Evolutionary conservation across 176 grass and related monocot genomes (phyloP), one percentile per base, ranked within the genome.

Genomic region (Bothriochloa decipiens): DNA sequence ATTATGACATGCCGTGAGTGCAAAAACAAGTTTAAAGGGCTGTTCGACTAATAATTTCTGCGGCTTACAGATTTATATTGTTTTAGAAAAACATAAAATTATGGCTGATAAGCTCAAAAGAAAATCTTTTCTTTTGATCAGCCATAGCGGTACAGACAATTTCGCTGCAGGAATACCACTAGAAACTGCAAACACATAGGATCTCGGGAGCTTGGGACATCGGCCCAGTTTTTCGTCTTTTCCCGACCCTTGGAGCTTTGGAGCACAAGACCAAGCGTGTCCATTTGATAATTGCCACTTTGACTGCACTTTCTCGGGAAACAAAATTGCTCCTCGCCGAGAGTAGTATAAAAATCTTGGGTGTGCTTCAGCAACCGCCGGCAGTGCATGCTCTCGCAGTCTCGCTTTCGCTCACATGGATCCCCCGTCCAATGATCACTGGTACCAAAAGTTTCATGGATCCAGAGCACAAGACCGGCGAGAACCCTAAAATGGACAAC

Each of bases 191-290:
- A 41, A 45, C 72, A 15, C 16, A 86, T 29, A 25, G 68, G 42
- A 74, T 74, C 73, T 47, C 68, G 65, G 49, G 8, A 20, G 57
- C 27, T 28, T 75, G 32, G 20, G 29, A 23, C 53, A 53, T 62
- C 16, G 47, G 28, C 12, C 29, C 67, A 39, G 40, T 41, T 41
- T 41, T 80, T 26, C 68, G 41, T 80, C 55, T 65, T 75, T 84
- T 50, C 29, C 78, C 28, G 20, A 43, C 9, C 26, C 57, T 52
- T 52, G 66, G 70, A 65, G 62, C 72, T 77, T 75, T 75, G 77
- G 77, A 80, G 74, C 60, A 74, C 46, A 84, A 80, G 81, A 39
- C 60, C 76, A 66, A 68, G 82, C 87, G 79, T 88, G 71, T 45
- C 36, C 4, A 76, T 82, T 87, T 81, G 62, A 68, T 87, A 69